A percentile compares a stretch with the other conserved stretches of the same genome.
These are phyloP conservation scores for Fibroporia radiculosa DNA, from an alignment of 768 basidiomycete species.

Conservation along the genomic window DNA sequence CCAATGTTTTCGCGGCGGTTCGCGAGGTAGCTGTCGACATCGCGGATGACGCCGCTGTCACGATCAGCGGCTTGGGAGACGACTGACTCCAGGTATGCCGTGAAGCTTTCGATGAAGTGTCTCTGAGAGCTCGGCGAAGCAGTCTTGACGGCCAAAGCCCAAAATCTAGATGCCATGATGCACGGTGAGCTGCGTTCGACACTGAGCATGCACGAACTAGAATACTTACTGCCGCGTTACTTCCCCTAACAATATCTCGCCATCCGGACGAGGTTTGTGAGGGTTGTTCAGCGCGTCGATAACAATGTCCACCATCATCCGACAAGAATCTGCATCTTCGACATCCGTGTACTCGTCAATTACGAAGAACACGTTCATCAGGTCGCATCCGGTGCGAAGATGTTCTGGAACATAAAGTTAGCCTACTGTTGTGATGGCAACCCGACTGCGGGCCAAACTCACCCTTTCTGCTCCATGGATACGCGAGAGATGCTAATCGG, in stretches of 20 bases:
- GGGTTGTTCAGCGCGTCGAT: conserved; percentile 20
- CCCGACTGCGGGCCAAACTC: background rate
- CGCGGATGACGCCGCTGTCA: conserved; percentile 8
- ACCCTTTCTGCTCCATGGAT: conserved; percentile 10
- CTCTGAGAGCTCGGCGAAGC: conserved; percentile 7
- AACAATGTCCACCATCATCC: conserved; percentile 13
- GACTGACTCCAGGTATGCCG: conserved; percentile 17
- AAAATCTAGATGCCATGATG: background rate
- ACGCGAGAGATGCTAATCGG: conserved; percentile 6
- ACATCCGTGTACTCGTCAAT: conserved; percentile 22
- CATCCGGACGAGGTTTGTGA: conserved; percentile 1
- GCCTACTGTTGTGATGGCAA: background rate
- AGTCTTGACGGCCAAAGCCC: conserved; percentile 1
- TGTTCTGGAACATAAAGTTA: background rate
- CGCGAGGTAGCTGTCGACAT: conserved; percentile 17
- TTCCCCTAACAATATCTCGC: conserved; percentile 12
- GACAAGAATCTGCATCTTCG: conserved; percentile 2
- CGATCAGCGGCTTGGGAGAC: conserved; percentile 20
- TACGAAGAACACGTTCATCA: conserved; percentile 24
- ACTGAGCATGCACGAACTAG: background rate
- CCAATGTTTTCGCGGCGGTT: conserved; percentile 21
- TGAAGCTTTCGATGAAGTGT: conserved; percentile 18
- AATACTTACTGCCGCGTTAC: conserved; percentile 14
- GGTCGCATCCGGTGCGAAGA: conserved; percentile 11
- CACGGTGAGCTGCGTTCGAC: conserved; percentile 7